Evolutionary conservation across 2,329 filamentous ascomycete genomes (phyloP), one percentile per base, ranked within the genome.

Genomic region (Xylogone sp.): DNA sequence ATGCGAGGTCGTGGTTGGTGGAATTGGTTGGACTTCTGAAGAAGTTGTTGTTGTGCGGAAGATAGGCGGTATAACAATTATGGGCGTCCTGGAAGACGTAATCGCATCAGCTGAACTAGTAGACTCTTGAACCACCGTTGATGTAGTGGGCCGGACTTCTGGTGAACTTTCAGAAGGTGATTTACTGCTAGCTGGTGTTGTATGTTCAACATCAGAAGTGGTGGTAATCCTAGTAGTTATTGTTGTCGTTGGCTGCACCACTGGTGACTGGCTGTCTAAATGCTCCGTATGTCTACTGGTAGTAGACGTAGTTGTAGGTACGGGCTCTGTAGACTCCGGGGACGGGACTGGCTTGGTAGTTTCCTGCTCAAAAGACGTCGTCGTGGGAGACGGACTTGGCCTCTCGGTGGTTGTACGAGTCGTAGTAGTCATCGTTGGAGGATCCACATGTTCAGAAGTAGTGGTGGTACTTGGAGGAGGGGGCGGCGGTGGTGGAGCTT

Each of bases 401-500:
- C n/a, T n/a, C n/a, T n/a, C n/a, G n/a, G 59, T 53, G 5, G 48
- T 56, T 8, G 56, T 55, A 10, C 53, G 24, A 20, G 52, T 44
- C 39, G 42, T 21, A 3, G 54, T 52, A 2, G 46, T 31, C 20
- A 42, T 43, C 6, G 20, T 22, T 27, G 34, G 53, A 51, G 24
- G 24, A 10, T 27, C 24, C 24, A 27, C 24, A 27, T 27, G 24
- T 10, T 5, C 10, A 27, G 24, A 27, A 27, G 24, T 27, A 10
- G 24, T 27, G 10, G 34, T 39, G n/a, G 34, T 39, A 16, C 8
- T 39, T 27, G 24, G 24, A 18, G 34, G 34, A 16, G 10, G 34
- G 34, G 5, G 10, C 13, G 5, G 34, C 13, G 34, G 34, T 39
- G n/a, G 34, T 39, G n/a, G 34, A n/a, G n/a, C n/a, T n/a, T n/a